Base-by-base conservation (phyloP, 495 filamentous ascomycete genomes). In the Margaritispora aquatica region DNA sequence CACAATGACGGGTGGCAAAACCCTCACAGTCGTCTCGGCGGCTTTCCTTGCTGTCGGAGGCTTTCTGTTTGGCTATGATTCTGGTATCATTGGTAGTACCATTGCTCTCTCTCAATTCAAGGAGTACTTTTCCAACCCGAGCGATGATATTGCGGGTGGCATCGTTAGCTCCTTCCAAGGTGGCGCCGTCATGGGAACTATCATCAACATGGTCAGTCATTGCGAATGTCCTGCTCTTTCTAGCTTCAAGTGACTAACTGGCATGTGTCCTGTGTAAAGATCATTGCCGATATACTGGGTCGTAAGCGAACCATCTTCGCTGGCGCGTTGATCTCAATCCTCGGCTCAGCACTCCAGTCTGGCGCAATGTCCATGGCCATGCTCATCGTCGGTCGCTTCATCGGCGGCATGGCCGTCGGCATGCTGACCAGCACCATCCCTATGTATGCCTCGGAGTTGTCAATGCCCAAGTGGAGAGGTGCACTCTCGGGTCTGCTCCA, bases 321-420 rank as follows among this genome's bases (percentile, higher is more conserved):
- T 50, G 62, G 57, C n/a, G 57, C 20, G 15, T 48, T 27, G 21
- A 58, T 65, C 24, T 58, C 63, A 5, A 44, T 41, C 8, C 20
- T 65, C 23, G 63, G 63, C 19, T 58, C 58, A 46, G 58, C 63
- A 41, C 51, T 65, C 10, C 59, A 65, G 22, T 58, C 36, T 55
- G 63, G 58, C n/a, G 23, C 63, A 8, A 29, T n/a, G 17, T 58
- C 26, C 23, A 55, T 61, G 10, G 34, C 47, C 34, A 59, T 64
- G 57, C 55, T 62, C 13, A 63, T 62, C 27, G 44, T 46, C n/a
- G 78, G 77, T 20, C 72, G 78, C 31, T 63, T 77, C 65, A 69
- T 80, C 54, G 76, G 74, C 69, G 78, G 78, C 68, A 46, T 80
- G 11, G 67, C 66, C 22, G 65, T 74, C 49, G 72, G 72, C 22